phyloP scores from a whole-genome alignment of 2,329 filamentous ascomycete genomes.

The Cladophialophora yegresii region DNA sequence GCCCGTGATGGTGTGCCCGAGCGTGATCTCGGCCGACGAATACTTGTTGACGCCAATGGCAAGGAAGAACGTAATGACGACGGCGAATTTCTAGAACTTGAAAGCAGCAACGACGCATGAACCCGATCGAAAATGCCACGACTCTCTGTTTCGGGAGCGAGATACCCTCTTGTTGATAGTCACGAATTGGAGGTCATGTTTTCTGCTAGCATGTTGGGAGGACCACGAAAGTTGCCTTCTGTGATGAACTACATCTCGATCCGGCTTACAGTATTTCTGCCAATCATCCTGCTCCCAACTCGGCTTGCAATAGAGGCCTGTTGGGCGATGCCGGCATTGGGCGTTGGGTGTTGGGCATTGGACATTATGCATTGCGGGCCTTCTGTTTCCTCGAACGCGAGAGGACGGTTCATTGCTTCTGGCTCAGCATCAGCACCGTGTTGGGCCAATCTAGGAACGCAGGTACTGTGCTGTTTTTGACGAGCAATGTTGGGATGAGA shows the following conservation, averaged over 20 bases:
- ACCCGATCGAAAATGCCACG: neutral
- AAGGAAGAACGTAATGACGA: conserved; percentile 40
- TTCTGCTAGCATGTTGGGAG: neutral
- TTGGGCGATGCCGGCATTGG: neutral
- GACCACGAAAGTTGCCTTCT: neutral
- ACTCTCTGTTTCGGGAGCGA: conserved; percentile 1
- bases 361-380: neutral
- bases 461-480: neutral
- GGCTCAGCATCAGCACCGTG: neutral
- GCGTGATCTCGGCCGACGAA: conserved; percentile 75
- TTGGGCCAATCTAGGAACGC: neutral
- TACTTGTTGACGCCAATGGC: conserved; percentile 53
- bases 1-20: conserved; percentile 80
- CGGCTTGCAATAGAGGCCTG: neutral
- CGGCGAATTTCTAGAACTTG: conserved; percentile 28
- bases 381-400: neutral
- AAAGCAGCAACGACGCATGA: conserved; percentile 23
- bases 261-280: neutral
- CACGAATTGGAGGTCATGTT: neutral
- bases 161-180: conserved; percentile 6
- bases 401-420: neutral
- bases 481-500: neutral
- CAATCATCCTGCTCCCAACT: neutral
- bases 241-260: neutral
- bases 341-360: neutral